Evolutionary conservation across 768 basidiomycete species (phyloP), one percentile per base, ranked within the genome.

Genomic region (Mycena rebaudengoi): DNA sequence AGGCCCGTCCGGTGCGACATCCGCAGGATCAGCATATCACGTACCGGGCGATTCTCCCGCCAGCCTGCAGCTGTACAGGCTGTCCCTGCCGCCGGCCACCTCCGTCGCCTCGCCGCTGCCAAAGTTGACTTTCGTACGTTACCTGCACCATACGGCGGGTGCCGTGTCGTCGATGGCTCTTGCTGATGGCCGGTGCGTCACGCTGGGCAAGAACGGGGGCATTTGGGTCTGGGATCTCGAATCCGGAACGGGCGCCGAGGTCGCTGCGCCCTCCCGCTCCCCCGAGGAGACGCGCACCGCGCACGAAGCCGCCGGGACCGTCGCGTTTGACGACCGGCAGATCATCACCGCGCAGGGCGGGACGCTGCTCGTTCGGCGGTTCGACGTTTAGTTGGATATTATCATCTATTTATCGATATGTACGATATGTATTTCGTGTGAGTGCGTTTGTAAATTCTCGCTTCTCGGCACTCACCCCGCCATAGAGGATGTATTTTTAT

Each of bases 141-240:
- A 82, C 52, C 75, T 95, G 45, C 82, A 89, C 69, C 92, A 94
- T 7, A 92, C 91, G 48, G 78, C 80, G 1, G 88, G 89, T 8
- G 85, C 89, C 7, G 82, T 93, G 23, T 83, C 83, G 5, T 85
- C 90, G 5, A 82, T 95, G 21, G 84, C 90, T 16, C 80, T 95
- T 33, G 87, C 93, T 28, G 93, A 95, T 74, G 93, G 93, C 23
- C 86, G 93, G 3, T 95, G 93, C 66, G 90, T 95, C 28, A 90
- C 91, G 70, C 76, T 94, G 20, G 87, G 90, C 10, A 76, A 76
- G 32, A 88, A 92, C 71, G 91, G 91, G 39, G 86, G 86, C 68
- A 83, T 95, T 41, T 93, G 91, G 91, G 90, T 92, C 3, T 95
- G 93, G 93, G 93, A 95, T 76, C 80, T 95, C 30, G 93, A 95